These are phyloP conservation scores for Aspergillus heteromorphus DNA, from an alignment of 495 filamentous ascomycete species.

Conservation along the genomic window DNA sequence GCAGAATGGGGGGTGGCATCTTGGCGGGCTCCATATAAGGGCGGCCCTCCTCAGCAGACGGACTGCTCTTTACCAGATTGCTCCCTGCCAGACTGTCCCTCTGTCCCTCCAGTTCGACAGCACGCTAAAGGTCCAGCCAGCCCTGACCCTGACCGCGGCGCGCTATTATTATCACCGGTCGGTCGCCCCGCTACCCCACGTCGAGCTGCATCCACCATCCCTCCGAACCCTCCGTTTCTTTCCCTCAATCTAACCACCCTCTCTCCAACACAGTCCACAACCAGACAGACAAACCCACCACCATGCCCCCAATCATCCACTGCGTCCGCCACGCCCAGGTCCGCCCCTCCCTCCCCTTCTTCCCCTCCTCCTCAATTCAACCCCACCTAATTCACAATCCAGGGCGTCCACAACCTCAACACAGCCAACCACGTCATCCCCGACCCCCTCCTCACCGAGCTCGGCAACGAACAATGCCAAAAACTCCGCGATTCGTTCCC, in stretches of 20 bases:
- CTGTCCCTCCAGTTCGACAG: too few species aligned
- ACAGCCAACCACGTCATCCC: conserved; percentile 63
- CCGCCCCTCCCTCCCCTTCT: conserved; percentile 11
- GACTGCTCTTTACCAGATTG: too few species aligned
- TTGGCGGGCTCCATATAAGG: too few species aligned
- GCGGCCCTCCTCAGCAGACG: too few species aligned
- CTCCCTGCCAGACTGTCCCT: too few species aligned
- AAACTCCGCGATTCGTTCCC: conserved; percentile 60
- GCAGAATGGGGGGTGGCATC: too few species aligned
- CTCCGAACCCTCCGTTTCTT: background rate
- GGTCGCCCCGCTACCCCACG: conserved; percentile 11
- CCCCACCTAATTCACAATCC: conserved; percentile 7
- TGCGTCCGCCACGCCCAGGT: conserved; percentile 52
- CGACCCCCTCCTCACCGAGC: conserved; percentile 73
- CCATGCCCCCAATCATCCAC: conserved; percentile 42
- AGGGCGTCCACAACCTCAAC: conserved; percentile 81
- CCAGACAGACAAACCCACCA: background rate
- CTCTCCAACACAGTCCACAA: background rate
- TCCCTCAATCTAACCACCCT: background rate
- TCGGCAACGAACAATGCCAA: conserved; percentile 71
- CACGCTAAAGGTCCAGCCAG: too few species aligned
- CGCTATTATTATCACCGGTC: too few species aligned
- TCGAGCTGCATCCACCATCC: background rate
- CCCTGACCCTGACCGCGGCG: too few species aligned
- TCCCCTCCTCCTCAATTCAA: too few species aligned